These are phyloP conservation scores for Rhizopogon vesiculosus DNA, from an alignment of 768 basidiomycete genomes.

Conservation along the genomic window DNA sequence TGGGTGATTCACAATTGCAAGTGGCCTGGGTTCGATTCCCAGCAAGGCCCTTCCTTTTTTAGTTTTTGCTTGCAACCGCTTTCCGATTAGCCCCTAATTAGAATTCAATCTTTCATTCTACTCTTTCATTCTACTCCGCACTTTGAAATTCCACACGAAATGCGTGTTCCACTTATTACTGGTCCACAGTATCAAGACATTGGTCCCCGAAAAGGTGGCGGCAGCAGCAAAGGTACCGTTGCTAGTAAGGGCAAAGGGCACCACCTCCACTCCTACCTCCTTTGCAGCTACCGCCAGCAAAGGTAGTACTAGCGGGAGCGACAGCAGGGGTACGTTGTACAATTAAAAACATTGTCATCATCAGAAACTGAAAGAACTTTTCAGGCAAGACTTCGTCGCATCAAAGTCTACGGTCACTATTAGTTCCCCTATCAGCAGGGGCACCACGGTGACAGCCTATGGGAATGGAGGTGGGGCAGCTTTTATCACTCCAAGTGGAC, in stretches of 20 bases:
- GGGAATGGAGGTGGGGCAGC: constrained; percentile 28
- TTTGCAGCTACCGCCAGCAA: too few species aligned
- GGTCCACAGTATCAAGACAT: constrained; percentile 2
- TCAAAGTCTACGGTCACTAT: constrained; percentile 7
- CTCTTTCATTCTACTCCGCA: too few species aligned
- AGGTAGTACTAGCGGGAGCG: constrained; percentile 9
- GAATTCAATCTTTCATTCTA: too few species aligned
- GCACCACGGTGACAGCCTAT: constrained; percentile 24
- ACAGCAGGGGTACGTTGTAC: not conserved
- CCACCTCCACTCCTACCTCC: too few species aligned
- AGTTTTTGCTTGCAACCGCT: not conserved
- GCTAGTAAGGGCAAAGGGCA: too few species aligned
- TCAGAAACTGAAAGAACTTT: not conserved
- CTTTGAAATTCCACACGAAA: not conserved
- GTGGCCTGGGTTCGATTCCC: constrained; percentile 20
- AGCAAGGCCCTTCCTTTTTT: constrained; percentile 14
- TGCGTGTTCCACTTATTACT: constrained; percentile 18
- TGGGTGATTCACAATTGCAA: constrained; percentile 19
- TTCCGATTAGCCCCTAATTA: too few species aligned
- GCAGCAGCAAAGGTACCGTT: constrained; percentile 12
- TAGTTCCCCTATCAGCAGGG: constrained; percentile 16
- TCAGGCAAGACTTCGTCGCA: constrained; percentile 1
- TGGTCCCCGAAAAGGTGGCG: constrained; percentile 28
- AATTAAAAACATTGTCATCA: not conserved
- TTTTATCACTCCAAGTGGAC: constrained; percentile 37